Evolutionary conservation across 2,329 filamentous ascomycete genomes (phyloP), one percentile per base, ranked within the genome.

Genomic region (Ophiocordyceps robertsii): DNA sequence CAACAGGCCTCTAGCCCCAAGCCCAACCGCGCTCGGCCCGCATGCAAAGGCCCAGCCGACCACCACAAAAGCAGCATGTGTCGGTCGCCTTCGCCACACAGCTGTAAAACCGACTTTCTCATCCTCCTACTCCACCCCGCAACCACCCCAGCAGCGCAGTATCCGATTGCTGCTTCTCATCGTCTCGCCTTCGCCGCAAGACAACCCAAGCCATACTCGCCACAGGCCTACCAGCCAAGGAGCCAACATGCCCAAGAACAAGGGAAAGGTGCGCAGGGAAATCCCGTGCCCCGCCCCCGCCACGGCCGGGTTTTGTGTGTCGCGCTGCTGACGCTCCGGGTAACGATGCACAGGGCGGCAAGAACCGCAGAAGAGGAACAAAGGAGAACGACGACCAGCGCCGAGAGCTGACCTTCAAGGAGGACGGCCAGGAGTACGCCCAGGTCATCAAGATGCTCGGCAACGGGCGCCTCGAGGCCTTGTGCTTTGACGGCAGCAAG

Each of bases 321-420:
- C 33, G 33, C 33, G n/a, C 9, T 16, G 33, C 33, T 36, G 33
- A 36, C 33, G 33, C n/a, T 17, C 17, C 14, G 33, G 33, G 4
- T 16, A 14, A 31, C 11, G 11, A 31, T 24, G 31, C 56, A 76
- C 57, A 92, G 87, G 90, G 90, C 67, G 90, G 90, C 72, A 96
- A 96, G 78, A 96, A 96, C 72, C 76, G 90, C 69, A 84, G 90
- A 79, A 80, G 92, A 72, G 90, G 90, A 70, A 96, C 95, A 83
- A 94, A 94, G 77, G 87, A 94, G 72, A 93, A 92, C 70, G 92
- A 96, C 74, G 94, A 95, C 63, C 89, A 95, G 73, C 95, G 95
- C 77, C 89, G 90, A 67, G 90, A 96, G 68, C 77, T 96, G 59
- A 90, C 87, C 60, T 96, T 96, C 81, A 95, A 95, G 72, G 92